Base-by-base conservation (phyloP, 2,329 filamentous ascomycete species). In the Tolypocladium tundrense region DNA sequence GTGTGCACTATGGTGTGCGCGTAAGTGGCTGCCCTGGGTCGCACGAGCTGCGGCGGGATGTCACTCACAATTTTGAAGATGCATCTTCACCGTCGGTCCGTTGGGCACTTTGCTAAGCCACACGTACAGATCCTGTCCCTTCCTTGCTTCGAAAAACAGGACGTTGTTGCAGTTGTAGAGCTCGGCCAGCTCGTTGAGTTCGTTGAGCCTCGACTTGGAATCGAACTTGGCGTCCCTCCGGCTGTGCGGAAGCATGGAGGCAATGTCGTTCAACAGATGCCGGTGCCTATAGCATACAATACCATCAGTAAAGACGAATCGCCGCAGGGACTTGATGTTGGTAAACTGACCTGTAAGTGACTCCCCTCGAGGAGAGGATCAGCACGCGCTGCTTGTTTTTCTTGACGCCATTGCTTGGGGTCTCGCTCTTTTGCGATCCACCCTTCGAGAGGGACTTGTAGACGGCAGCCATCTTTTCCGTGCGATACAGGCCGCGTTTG, bases 191-290 rank as follows among this genome's bases (percentile, higher is more conserved):
- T 92, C 90, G 75, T 94, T 94, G 55, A 96, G 83, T 70, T 88
- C 79, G 81, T 85, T 82, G 65, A 91, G 81, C 78, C 94, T 91
- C 42, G 90, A 92, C 77, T 97, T 97, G 56, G 91, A 94, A 73
- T 99, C 94, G 64, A 97, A 90, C 75, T 99, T 99, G 66, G 89
- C 91, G 72, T 99, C 94, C 77, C 96, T 96, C 69, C 91, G 86
- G 64, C 87, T 87, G 72, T 99, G 94, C 2, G 94, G 94, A 63
- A 99, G 86, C 73, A 99, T 86, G 37, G 88, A 82, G 59, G 91
- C 85, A 53, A 99, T 80, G 69, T 99, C 94, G 68, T 92, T 90
- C 61, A 99, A 82, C 50, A 99, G 80, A 76, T 99, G 94, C 50
- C 94, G 88, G 73, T 97, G 94, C 73, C 93, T 95, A 66, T 43